Evolutionary conservation across 345 rosid species (phyloP), one percentile per base, ranked within the genome.

Genomic region (Eucalyptus globulus): DNA sequence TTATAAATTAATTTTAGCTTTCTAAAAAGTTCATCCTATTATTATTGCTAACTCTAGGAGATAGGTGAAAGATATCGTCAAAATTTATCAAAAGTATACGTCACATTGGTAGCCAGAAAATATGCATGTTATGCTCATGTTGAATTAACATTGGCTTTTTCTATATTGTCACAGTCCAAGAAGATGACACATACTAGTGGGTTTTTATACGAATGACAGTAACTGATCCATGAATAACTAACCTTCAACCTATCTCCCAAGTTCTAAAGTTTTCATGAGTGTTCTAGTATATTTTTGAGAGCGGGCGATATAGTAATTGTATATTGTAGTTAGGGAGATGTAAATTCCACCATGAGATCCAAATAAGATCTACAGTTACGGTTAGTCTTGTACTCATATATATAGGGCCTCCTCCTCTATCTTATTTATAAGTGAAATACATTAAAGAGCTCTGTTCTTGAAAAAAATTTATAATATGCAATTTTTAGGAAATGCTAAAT

Each of bases 301-400:
- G 29, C 0, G 3, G 14, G 62, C 29, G 1, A 56, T 24, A 56
- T 10, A 26, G 13, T 56, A 56, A 56, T 24, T 56, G 13, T 24
- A 24, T 56, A 56, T 4, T 6, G 14, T 56, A 22, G 62, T 0
- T 56, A 26, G 29, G 29, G 6, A 24, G 6, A 56, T 24, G 62
- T 56, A 56, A 56, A 22, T 11, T 56, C 29, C 13, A 56, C 29
- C 62, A 2, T 56, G 5, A 22, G 29, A 56, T 56, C 29, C 13
- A 56, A 26, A 56, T 3, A 56, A 56, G 29, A 56, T 56, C 13
- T 56, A 56, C 13, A 11, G 14, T 24, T 56, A 56, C 3, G 0
- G 7, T 56, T 22, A 56, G 13, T 26, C 14, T 56, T 56, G 29
- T 10, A 56, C 1, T 24, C 1, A 0, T 2, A 24, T 56, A 56